Base-by-base conservation (phyloP, 306 rosid species). In the Lathyrus aphaca region DNA sequence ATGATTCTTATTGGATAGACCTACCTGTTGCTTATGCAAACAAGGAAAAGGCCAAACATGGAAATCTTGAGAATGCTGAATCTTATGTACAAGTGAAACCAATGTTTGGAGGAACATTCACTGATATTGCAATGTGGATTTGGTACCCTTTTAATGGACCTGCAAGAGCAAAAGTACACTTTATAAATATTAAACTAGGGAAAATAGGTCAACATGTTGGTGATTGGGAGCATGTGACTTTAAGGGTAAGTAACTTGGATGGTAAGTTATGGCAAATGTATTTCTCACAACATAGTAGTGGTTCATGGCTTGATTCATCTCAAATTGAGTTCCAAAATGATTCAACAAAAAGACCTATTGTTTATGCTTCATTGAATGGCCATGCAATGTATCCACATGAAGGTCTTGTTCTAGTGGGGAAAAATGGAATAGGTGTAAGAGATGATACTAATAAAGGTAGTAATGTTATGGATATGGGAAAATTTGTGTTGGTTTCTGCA, bases 101-200 rank as follows among this genome's bases (percentile, higher is more conserved):
- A n/a, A 82, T 86, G 92, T 14, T 88, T 9, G 97, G 97, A 11
- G 83, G 89, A 29, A 85, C 84, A 5, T 82, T 83, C 75, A 83
- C 89, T 12, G 96, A 92, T 73, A 27, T 92, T 5, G 80, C 82
- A 3, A 60, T 82, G 19, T 92, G 98, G 98, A 21, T 92, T 0
- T 92, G 86, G 74, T 89, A 84, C 72, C 98, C 96, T 4, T 92
- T 87, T 72, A 89, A 92, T 57, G 98, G 98, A 0, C 83, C 91
- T 5, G 86, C 80, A 3, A 87, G 70, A 63, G 98, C 89, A 13
- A 89, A 89, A 76, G 86, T 84, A 1, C 35, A 66, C 21, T 13
- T 78, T 16, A 0, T 89, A 14, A 82, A 58, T 30, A 0, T 92
- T 7, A 12, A 86, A 0, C 18, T 92, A 44, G 91, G 87, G 16